Evolutionary conservation across 352 stramenopile species (phyloP), one percentile per base, ranked within the genome.

Genomic region (Phytopythium litorale): DNA sequence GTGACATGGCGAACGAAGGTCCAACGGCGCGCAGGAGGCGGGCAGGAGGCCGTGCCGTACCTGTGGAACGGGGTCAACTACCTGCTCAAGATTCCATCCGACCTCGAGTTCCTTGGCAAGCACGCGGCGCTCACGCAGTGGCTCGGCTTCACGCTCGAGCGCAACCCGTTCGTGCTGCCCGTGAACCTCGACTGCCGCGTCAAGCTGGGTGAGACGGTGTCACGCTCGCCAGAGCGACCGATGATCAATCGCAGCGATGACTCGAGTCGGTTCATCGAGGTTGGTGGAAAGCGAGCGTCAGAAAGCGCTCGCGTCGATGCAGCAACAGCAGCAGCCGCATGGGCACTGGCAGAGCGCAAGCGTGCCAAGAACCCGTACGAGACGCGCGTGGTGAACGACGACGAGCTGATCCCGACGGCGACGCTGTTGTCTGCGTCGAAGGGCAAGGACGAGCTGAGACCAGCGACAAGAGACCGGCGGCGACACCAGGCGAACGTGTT

Each of bases 51-150:
- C 8, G 68, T 73, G 13, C 68, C 64, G 16, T 98, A 95, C 63
- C 79, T 76, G 43, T 98, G 91, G 92, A 97, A 97, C 62, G 84
- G 81, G 4, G 62, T 96, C 55, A 97, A 98, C 64, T 98, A 98
- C 45, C 71, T 98, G 1, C 71, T 98, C 13, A 97, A 97, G 51
- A 66, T 98, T 11, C 77, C 87, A 4, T 95, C 83, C 0, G 92
- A 98, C 61, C 64, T 97, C 23, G 88, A 98, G 54, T 97, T 97
- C 53, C 56, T 98, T 9, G 69, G 89, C n/a, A 82, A 91, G 43
- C 82, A 91, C 71, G 61, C 72, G 12, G 80, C 73, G 1, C 69
- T 97, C n/a, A 62, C 71, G 4, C 77, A 89, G 32, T 97, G 89
- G 88, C 77, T 97, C 21, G 85, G 87, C 1, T 97, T 97, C 61